Evolutionary conservation across 768 basidiomycete genomes (phyloP).

Genomic region (Russula griseocarnosa): DNA sequence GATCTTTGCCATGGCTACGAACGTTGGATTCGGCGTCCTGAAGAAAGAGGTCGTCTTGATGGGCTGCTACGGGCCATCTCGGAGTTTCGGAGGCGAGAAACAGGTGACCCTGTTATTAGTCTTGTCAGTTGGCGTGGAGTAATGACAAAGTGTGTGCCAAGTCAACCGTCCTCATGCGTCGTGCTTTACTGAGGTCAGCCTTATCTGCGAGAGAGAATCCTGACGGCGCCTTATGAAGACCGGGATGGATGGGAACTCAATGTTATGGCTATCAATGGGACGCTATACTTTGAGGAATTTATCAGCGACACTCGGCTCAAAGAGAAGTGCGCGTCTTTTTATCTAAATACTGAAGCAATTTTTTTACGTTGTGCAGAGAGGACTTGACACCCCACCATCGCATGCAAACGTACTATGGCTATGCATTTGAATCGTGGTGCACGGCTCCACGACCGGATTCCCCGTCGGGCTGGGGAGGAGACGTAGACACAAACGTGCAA

Average conservation of each 20-base stretch:
- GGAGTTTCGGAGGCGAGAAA: conserved; percentile 40
- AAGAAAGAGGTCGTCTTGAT: conserved; percentile 65
- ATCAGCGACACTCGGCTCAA: conserved; percentile 51
- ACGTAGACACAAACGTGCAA: conserved; percentile 83
- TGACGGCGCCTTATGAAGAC: conserved; percentile 80
- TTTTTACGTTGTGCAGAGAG: conserved; percentile 44
- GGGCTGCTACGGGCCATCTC: conserved; percentile 56
- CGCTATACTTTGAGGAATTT: conserved; percentile 74
- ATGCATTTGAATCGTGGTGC: conserved; percentile 87
- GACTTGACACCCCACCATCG: conserved; percentile 61
- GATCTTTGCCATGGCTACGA: conserved; percentile 70
- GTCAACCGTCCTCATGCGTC: neutral
- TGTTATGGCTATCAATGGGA: conserved; percentile 69
- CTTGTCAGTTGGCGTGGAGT: conserved; percentile 77
- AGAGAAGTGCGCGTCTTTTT: conserved; percentile 52
- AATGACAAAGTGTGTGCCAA: conserved; percentile 66
- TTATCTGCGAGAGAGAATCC: conserved; percentile 53
- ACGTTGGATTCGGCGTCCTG: conserved; percentile 62
- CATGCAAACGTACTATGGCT: conserved; percentile 73
- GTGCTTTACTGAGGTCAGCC: conserved; percentile 26
- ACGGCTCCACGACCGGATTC: conserved; percentile 43
- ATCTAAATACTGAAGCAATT: neutral
- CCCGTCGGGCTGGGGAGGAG: conserved; percentile 61
- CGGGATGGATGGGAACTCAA: conserved; percentile 78
- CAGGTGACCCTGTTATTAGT: conserved; percentile 44